Evolutionary conservation across 2,329 filamentous ascomycete species (phyloP).

Genomic region (Fusarium sp.): DNA sequence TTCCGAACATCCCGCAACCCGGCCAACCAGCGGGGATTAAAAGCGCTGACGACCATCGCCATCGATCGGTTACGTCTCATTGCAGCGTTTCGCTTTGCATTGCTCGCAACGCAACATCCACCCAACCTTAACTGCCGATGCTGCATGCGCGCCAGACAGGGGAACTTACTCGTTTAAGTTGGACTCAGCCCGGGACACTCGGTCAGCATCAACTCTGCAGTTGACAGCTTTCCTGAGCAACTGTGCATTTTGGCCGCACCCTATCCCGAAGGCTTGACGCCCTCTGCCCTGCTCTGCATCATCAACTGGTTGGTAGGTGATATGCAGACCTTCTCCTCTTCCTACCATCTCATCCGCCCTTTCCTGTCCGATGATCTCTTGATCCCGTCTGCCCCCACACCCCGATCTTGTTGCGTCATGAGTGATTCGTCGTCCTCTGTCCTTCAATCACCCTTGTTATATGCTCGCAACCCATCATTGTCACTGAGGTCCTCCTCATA

Average conservation of each 20-base stretch:
- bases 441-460: constrained; percentile 16
- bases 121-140: constrained; percentile 34
- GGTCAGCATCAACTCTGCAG: constrained; percentile 20
- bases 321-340: constrained; percentile 10
- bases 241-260: neutral
- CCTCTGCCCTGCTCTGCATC: constrained; percentile 11
- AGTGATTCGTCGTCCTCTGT: constrained; percentile 15
- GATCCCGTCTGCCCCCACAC: constrained; percentile 28
- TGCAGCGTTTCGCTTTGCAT: constrained; percentile 38
- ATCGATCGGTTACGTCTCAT: constrained; percentile 35
- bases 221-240: constrained; percentile 24
- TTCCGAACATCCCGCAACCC: constrained; percentile 34
- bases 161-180: constrained; percentile 28
- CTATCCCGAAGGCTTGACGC: constrained; percentile 26
- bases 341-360: constrained; percentile 11
- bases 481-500: constrained; percentile 4
- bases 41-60: constrained; percentile 28
- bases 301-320: constrained; percentile 38
- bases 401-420: constrained; percentile 27
- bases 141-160: constrained; percentile 40
- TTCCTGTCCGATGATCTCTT: constrained; percentile 30
- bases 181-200: constrained; percentile 32
- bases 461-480: constrained; percentile 8
- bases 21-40: constrained; percentile 41
- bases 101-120: constrained; percentile 35